Evolutionary conservation across 2,329 filamentous ascomycete species (phyloP).

Genomic region (Xylariaceae sp.): DNA sequence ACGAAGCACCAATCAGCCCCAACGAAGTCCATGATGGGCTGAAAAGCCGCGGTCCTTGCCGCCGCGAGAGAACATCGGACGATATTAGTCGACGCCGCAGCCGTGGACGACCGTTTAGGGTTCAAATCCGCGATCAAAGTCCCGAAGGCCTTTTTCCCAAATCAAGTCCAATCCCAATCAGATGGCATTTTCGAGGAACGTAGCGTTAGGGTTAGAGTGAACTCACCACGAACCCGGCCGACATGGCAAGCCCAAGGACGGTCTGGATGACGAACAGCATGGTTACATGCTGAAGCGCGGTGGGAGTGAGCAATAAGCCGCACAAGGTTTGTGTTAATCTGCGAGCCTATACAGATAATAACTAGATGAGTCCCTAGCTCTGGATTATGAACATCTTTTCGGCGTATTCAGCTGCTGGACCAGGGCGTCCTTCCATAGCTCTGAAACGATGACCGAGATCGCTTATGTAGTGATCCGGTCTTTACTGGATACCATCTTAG

Average conservation of each 20-base stretch:
- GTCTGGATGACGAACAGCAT: slow-evolving; percentile 21
- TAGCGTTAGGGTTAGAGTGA: too few relatives aligned
- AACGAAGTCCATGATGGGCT: slow-evolving; percentile 30
- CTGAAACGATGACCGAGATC: too few relatives aligned
- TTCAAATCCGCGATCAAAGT: slow-evolving; percentile 32
- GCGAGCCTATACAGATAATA: too few relatives aligned
- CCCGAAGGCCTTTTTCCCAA: slow-evolving; percentile 22
- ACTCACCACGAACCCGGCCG: slow-evolving; percentile 28
- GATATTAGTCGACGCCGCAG: slow-evolving; percentile 34
- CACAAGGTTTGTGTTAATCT: too few relatives aligned
- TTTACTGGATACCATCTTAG: too few relatives aligned
- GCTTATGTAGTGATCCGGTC: too few relatives aligned
- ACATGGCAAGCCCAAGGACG: slow-evolving; percentile 23
- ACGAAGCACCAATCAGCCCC: slow-evolving; percentile 36
- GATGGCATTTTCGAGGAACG: background rate
- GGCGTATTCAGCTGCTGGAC: too few relatives aligned
- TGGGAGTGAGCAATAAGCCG: too few relatives aligned
- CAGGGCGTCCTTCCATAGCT: too few relatives aligned
- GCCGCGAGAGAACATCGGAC: slow-evolving; percentile 33
- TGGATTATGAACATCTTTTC: too few relatives aligned
- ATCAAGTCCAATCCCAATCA: background rate
- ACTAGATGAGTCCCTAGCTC: too few relatives aligned
- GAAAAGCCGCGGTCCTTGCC: slow-evolving; percentile 22
- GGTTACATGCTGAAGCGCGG: slow-evolving; percentile 26
- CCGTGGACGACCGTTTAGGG: slow-evolving; percentile 30